phyloP scores from a whole-genome alignment of 2,329 filamentous ascomycete species.

The Fusarium devonianum region DNA sequence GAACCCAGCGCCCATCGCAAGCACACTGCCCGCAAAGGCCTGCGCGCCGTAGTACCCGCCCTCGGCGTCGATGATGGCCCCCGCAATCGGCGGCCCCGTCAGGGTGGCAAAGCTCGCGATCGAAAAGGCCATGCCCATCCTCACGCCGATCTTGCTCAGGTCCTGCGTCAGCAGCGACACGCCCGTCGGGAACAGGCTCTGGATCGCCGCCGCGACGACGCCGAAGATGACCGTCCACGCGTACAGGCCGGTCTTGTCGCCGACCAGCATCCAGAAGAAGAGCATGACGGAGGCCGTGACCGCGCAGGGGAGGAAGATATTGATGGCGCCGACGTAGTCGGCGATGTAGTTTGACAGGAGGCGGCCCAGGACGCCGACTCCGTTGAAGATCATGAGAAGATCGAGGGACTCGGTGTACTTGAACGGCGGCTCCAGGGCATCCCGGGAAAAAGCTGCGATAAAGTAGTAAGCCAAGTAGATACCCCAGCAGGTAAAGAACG shows the following conservation, averaged over 20 bases:
- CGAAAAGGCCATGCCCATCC: conserved; percentile 67
- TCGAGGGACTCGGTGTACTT: conserved; percentile 62
- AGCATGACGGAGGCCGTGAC: conserved; percentile 52
- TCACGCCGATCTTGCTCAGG: conserved; percentile 57
- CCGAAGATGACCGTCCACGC: conserved; percentile 70
- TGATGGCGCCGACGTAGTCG: conserved; percentile 66
- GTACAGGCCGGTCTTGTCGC: conserved; percentile 59
- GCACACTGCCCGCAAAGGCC: conserved; percentile 53
- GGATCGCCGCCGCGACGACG: conserved; percentile 65
- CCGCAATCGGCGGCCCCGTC: conserved; percentile 60
- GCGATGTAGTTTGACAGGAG: conserved; percentile 65
- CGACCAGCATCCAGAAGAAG: conserved; percentile 67
- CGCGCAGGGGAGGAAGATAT: conserved; percentile 61
- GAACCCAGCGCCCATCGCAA: conserved; percentile 52
- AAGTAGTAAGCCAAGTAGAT: conserved; percentile 69
- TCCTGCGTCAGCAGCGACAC: conserved; percentile 63
- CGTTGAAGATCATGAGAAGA: conserved; percentile 71
- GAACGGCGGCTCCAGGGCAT: conserved; percentile 49
- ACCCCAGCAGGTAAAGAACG: conserved; percentile 56
- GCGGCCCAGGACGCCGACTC: conserved; percentile 64
- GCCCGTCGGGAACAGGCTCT: conserved; percentile 68
- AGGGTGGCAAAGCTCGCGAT: conserved; percentile 62
- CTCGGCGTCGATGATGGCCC: conserved; percentile 53
- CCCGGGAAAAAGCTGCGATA: conserved; percentile 57
- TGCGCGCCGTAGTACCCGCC: conserved; percentile 59